Conservation (phyloP, 129 eudicot genomes). For the Cynara cardunculus region DNA sequence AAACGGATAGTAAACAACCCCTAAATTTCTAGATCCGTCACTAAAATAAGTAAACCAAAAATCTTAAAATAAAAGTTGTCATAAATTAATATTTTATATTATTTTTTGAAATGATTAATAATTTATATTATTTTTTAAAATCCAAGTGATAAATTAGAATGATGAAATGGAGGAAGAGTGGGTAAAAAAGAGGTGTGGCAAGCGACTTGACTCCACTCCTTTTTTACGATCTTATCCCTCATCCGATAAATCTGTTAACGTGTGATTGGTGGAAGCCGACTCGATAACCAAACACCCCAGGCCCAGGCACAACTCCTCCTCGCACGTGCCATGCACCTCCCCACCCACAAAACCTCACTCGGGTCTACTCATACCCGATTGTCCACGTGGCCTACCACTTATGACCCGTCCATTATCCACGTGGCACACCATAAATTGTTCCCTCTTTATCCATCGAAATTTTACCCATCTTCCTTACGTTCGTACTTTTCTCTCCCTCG, state of each 20-base stretch:
- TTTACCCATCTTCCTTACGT: constrained; percentile 13
- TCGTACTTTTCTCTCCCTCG: constrained; percentile 9
- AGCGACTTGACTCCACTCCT: not conserved
- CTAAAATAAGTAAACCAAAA: no score
- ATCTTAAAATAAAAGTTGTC: no score
- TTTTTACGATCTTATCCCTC: not conserved
- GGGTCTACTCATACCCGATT: constrained; percentile 36
- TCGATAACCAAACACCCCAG: constrained; percentile 8
- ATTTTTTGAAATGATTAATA: no score
- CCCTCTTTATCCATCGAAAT: constrained; percentile 47
- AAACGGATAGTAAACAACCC: no score
- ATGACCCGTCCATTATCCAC: constrained; percentile 33
- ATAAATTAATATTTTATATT: no score
- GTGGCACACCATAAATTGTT: constrained; percentile 54
- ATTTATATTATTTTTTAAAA: no score
- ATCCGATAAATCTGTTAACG: not conserved
- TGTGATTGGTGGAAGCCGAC: constrained; percentile 24
- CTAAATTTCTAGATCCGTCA: no score
- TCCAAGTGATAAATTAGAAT: not conserved
- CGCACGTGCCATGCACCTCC: constrained; percentile 55
- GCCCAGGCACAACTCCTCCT: not conserved
- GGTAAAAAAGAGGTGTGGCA: constrained; percentile 4
- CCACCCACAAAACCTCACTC: constrained; percentile 17
- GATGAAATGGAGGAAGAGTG: not conserved
- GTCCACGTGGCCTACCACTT: constrained; percentile 33